phyloP scores from a whole-genome alignment of 352 stramenopile genomes.

The Phytophthora ramorum region DNA sequence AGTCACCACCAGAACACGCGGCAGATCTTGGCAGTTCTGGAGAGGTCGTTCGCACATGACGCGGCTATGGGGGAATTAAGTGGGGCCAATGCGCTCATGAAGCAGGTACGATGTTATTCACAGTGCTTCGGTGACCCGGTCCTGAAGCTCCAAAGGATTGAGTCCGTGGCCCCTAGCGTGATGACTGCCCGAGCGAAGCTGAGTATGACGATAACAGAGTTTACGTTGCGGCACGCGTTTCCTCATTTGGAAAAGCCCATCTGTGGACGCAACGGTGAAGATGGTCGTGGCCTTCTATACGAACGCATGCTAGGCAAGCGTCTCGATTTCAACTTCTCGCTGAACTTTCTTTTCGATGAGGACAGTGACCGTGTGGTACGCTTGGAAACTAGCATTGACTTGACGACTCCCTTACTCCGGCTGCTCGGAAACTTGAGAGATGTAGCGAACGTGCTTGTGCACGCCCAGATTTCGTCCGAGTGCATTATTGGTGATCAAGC shows the following conservation, averaged over 20 bases:
- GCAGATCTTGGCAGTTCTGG: no score
- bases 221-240: constrained; percentile 2
- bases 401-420: not conserved
- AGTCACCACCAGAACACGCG: no score
- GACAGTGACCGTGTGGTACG: not conserved
- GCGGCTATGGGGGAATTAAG: constrained; percentile 4
- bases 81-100: constrained; percentile 3
- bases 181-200: constrained; percentile 1
- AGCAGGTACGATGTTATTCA: constrained; percentile 9
- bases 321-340: constrained; percentile 1
- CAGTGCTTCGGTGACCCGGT: constrained; percentile 2
- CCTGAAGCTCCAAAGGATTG: constrained; percentile 5
- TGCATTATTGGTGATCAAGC: not conserved
- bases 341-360: constrained; percentile 16
- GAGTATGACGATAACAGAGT: constrained; percentile 11
- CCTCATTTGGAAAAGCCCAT: not conserved
- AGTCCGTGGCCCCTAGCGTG: not conserved
- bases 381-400: constrained; percentile 8
- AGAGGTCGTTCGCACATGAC: constrained; percentile 12
- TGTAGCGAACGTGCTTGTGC: not conserved
- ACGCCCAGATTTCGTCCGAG: not conserved
- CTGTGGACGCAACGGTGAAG: not conserved
- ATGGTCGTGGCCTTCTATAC: not conserved
- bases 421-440: not conserved
- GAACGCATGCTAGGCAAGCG: constrained; percentile 4